Percentiles rank a stretch among this genome's conserved stretches.
Evolutionary conservation across 2,329 filamentous ascomycete species (phyloP).

Genomic region (Xylariaceae sp.): DNA sequence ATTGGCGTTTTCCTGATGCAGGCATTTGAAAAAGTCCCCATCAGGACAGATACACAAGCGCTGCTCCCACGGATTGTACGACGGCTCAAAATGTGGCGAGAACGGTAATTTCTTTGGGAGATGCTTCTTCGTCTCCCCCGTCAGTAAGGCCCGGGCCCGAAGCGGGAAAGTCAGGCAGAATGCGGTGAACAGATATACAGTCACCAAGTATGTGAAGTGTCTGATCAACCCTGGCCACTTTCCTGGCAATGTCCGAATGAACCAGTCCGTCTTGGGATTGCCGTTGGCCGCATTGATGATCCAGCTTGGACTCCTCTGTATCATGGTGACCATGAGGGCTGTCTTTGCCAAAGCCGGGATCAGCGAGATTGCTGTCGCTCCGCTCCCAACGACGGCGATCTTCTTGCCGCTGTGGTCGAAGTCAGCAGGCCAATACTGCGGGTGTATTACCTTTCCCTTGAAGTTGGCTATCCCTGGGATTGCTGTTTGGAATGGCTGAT

Average conservation of each 20-base stretch:
- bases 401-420: conserved; percentile 64
- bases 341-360: conserved; percentile 64
- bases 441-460: conserved; percentile 57
- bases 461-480: conserved; percentile 60
- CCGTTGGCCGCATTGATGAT: conserved; percentile 40
- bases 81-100: conserved; percentile 53
- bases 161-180: conserved; percentile 49
- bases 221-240: conserved; percentile 3
- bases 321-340: conserved; percentile 67
- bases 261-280: conserved; percentile 44
- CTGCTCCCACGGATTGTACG: conserved; percentile 62
- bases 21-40: conserved; percentile 42
- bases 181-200: conserved; percentile 7
- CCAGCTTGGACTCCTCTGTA: conserved; percentile 75
- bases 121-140: conserved; percentile 36
- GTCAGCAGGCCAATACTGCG: conserved; percentile 69
- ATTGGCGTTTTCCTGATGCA: conserved; percentile 31
- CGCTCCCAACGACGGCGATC: conserved; percentile 70
- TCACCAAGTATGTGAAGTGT: conserved; percentile 4
- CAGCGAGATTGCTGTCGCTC: conserved; percentile 76
- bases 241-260: conserved; percentile 9
- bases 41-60: conserved; percentile 57
- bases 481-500: conserved; percentile 46
- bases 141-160: conserved; percentile 41
- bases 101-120: conserved; percentile 45